Base-by-base conservation (phyloP, 805 yeast species). In the Metschnikowia continentalis region DNA sequence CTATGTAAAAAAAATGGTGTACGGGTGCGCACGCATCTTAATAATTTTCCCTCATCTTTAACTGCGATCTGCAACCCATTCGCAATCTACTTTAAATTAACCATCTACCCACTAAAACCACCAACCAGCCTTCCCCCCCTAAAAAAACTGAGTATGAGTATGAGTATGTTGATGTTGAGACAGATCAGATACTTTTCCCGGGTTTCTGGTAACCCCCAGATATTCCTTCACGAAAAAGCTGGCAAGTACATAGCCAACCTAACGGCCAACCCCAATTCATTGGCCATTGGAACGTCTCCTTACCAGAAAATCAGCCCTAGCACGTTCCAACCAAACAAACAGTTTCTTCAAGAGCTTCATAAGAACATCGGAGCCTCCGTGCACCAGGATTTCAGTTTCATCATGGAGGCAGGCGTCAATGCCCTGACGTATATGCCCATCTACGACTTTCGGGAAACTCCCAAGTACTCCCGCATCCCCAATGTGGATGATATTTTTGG, bases 401-500 rank as follows among this genome's bases (percentile, higher is more conserved):
- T 75, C 26, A 64, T 82, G 61, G 88, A 83, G 52, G 81, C 86
- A 0, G 72, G 79, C 3, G 74, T 74, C 35, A 79, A 78, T 55
- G 78, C 78, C 13, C 70, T 70, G 19, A 68, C 77, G 0, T 82
- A 69, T 63, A 80, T 86, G 84, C 89, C 90, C 6, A 78, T 88
- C 41, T 84, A 80, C 57, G 96, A 88, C 62, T 73, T 84, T 54
- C 74, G 94, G 52, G 79, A 76, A 43, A 75, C 81, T 1, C 90
- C 92, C 1, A 69, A 77, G 20, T 80, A 78, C 53, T 85, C 84
- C 33, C 73, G 94, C 56, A 78, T 77, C 13, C 89, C 92, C 1
- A 86, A 83, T 19, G 78, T 85, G 7, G 88, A 85, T 54, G 86
- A 85, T 57, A 81, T 82, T 1, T 72, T 82, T 47, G 96, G 95